Evolutionary conservation across 75 land plant genomes (phyloP), one percentile per base, ranked within the genome.

Genomic region (Larix kaempferi): DNA sequence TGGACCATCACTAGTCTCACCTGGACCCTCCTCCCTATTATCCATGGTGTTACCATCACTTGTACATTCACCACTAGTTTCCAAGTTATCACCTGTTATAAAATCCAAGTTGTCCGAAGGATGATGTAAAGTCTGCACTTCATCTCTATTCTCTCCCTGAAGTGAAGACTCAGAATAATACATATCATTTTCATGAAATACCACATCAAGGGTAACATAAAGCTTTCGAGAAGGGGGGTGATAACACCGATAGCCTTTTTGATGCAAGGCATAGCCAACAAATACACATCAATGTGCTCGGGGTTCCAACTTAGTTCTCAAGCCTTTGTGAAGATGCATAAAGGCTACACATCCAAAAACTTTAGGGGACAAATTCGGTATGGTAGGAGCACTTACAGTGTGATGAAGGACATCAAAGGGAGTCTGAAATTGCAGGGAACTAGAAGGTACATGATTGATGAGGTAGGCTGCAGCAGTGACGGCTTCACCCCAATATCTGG

Each of bases 251-350:
- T 25, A n/a, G 13, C 11, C 17, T 56, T n/a, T 21, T 17, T 13
- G 78, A 73, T 33, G 66, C 72, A 76, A 35, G 71, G 71, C 77
- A 73, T 79, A 79, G 63, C 80, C 80, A 15, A 79, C 44, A 72
- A 79, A 79, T 3, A 79, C 62, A 73, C 75, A 79, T 11, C 74
- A 55, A 57, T 59, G 12, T 0, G 80, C 80, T 0, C 75, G 72
- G 5, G 80, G 80, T 49, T 72, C 74, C 17, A 72, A 41, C 57
- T 73, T 79, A 39, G 1, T 79, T 21, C 80, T 52, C 65, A 22
- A 21, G 27, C 0, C 3, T 22, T 60, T 60, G 23, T 60, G 63
- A 22, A 60, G 63, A 2, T 60, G 63, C 23, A 60, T 11, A 22
- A 60, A 60, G 22, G 63, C 27, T 25, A 60, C 63, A 60, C 27